Evolutionary conservation across 2,329 filamentous ascomycete genomes (phyloP).

Genomic region (Zelopaecilomyces penicillatus): DNA sequence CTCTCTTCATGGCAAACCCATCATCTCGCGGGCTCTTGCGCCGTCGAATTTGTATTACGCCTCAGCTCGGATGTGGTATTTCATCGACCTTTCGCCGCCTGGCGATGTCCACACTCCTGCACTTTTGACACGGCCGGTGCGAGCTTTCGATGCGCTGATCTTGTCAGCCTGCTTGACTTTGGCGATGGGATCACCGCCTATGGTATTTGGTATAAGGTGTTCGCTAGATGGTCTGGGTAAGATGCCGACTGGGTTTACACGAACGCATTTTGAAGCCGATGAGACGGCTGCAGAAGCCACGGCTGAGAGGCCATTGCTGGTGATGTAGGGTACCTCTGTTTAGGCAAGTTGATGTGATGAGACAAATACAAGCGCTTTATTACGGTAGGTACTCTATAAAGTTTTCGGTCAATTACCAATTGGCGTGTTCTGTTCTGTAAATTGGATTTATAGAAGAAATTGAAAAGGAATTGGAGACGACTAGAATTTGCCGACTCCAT

Average conservation of each 20-base stretch:
- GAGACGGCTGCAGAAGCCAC: conserved; percentile 1
- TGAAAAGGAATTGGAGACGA: no score
- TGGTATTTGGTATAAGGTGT: conserved; percentile 11
- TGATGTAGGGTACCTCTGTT: background rate
- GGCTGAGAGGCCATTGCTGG: background rate
- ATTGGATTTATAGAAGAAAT: no score
- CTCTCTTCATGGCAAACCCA: conserved; percentile 6
- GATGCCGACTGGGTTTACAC: conserved; percentile 10
- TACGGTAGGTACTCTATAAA: no score
- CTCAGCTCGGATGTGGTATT: conserved; percentile 13
- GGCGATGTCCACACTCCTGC: background rate
- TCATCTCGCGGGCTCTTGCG: conserved; percentile 11
- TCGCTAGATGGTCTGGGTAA: conserved; percentile 6
- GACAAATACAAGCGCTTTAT: no score
- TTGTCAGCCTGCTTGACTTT: conserved; percentile 10
- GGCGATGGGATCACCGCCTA: conserved; percentile 8
- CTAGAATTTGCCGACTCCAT: no score
- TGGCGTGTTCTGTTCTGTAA: no score
- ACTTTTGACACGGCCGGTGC: conserved; percentile 10
- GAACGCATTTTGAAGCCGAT: conserved; percentile 9
- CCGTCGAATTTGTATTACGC: conserved; percentile 12
- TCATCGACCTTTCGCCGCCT: conserved; percentile 10
- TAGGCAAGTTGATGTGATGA: no score
- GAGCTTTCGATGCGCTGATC: conserved; percentile 12
- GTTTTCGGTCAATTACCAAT: no score